phyloP scores from a whole-genome alignment of 2,329 filamentous ascomycete genomes.

The Colletotrichum sp. region DNA sequence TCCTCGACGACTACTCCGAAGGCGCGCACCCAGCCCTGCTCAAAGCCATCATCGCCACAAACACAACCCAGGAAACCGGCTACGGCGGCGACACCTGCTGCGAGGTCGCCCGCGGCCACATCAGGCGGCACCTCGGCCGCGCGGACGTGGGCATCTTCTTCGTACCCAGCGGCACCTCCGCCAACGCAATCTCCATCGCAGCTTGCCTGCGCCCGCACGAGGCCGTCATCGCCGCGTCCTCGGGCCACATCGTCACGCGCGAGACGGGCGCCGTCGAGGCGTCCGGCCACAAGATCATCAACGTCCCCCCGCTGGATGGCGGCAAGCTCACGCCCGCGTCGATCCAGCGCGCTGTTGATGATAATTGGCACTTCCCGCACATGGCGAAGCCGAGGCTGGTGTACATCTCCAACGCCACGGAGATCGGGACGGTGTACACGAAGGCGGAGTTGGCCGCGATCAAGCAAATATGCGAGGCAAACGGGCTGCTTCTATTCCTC shows the following conservation, averaged over 20 bases:
- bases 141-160: slow-evolving; percentile 53
- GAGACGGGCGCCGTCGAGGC: slow-evolving; percentile 58
- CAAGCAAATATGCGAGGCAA: slow-evolving; percentile 45
- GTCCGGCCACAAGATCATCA: slow-evolving; percentile 57
- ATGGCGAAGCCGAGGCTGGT: slow-evolving; percentile 56
- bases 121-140: slow-evolving; percentile 30
- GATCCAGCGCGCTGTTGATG: slow-evolving; percentile 46
- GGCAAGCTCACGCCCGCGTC: slow-evolving; percentile 49
- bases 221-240: slow-evolving; percentile 53
- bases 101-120: slow-evolving; percentile 43
- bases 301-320: slow-evolving; percentile 46
- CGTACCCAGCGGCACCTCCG: slow-evolving; percentile 56
- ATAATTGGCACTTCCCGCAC: slow-evolving; percentile 57
- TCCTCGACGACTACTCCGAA: slow-evolving; percentile 57
- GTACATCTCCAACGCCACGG: slow-evolving; percentile 57
- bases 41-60: slow-evolving; percentile 48
- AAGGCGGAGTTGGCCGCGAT: slow-evolving; percentile 45
- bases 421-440: slow-evolving; percentile 54
- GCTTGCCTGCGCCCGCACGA: slow-evolving; percentile 55
- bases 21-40: slow-evolving; percentile 55
- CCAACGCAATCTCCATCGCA: slow-evolving; percentile 57
- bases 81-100: slow-evolving; percentile 53
- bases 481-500: slow-evolving; percentile 47
- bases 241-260: slow-evolving; percentile 53
- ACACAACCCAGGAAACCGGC: slow-evolving; percentile 48